A percentile compares a stretch with the other conserved stretches of the same genome.
These are phyloP conservation scores for Gliomastix tumulicola DNA, from an alignment of 2,329 filamentous ascomycete species.

Conservation along the genomic window DNA sequence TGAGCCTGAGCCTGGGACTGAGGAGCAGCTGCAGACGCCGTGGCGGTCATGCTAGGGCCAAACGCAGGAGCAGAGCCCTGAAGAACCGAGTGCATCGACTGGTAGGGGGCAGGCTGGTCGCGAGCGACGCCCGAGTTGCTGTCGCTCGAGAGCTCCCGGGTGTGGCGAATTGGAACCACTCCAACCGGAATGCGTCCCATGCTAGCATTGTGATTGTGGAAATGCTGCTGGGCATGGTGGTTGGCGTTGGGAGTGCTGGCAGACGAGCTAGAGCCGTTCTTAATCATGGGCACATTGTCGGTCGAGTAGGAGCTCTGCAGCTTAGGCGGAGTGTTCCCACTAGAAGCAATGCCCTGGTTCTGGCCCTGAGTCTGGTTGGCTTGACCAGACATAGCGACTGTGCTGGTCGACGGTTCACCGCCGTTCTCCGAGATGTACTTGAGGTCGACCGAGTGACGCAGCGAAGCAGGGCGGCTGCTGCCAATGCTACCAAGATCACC, in stretches of 20 bases:
- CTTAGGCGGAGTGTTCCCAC: constrained; percentile 59
- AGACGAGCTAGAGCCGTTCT: constrained; percentile 50
- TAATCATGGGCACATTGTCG: constrained; percentile 81
- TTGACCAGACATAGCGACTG: constrained; percentile 47
- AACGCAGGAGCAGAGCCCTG: constrained; percentile 78
- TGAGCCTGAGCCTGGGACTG: too few relatives aligned
- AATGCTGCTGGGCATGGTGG: constrained; percentile 55
- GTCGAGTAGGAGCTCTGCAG: constrained; percentile 85
- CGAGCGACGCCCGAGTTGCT: constrained; percentile 28
- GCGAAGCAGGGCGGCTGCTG: constrained; percentile 34
- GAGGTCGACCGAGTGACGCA: constrained; percentile 52
- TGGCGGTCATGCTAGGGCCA: constrained; percentile 46
- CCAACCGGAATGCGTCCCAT: constrained; percentile 71
- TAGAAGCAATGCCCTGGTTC: too few relatives aligned
- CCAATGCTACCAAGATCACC: constrained; percentile 41
- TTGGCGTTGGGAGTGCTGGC: constrained; percentile 37
- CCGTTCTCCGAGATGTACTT: constrained; percentile 41
- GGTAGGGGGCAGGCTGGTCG: constrained; percentile 42
- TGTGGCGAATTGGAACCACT: constrained; percentile 60
- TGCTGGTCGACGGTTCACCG: constrained; percentile 27
- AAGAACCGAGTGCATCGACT: constrained; percentile 62
- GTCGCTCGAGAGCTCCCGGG: constrained; percentile 60
- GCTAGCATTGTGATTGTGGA: constrained; percentile 75
- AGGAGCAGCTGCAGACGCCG: constrained; percentile 16
- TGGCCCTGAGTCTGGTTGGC: too few relatives aligned